These are phyloP conservation scores for Fusarium sambucinum DNA, from an alignment of 2,329 filamentous ascomycete species.

Conservation along the genomic window DNA sequence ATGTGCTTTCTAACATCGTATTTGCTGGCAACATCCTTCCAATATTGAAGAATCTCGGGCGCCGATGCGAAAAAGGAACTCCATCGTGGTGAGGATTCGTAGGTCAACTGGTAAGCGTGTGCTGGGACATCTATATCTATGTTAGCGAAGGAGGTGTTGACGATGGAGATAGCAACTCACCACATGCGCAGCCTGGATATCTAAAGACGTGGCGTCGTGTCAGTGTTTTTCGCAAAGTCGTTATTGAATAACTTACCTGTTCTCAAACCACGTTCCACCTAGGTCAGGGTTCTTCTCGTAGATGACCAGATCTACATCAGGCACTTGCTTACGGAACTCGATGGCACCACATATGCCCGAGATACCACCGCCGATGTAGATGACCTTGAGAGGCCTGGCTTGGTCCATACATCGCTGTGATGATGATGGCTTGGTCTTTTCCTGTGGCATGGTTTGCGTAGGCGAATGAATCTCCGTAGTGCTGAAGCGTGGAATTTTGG, in stretches of 20 bases:
- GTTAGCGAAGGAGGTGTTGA: fast-evolving
- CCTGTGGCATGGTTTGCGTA: neutral
- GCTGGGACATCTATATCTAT: slow-evolving; percentile 2
- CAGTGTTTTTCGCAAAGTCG: fast-evolving
- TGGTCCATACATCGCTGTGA: slow-evolving; percentile 17
- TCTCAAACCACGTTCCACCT: slow-evolving; percentile 23
- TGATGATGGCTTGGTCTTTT: neutral
- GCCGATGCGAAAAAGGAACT: slow-evolving; percentile 22
- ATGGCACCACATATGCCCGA: slow-evolving; percentile 16
- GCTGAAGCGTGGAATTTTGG: neutral
- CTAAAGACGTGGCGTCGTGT: neutral
- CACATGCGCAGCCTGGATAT: slow-evolving; percentile 22
- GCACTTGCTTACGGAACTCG: slow-evolving; percentile 17
- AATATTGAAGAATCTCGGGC: slow-evolving; percentile 18
- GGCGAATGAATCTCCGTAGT: neutral
- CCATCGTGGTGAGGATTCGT: slow-evolving; percentile 16
- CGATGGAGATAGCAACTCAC: neutral
- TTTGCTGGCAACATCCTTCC: slow-evolving; percentile 11
- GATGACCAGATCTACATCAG: slow-evolving; percentile 5
- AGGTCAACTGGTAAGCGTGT: slow-evolving; percentile 14
- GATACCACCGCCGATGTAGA: slow-evolving; percentile 15
- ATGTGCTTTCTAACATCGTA: slow-evolving; percentile 10
- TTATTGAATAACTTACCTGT: neutral
- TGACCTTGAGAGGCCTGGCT: slow-evolving; percentile 11
- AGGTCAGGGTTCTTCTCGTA: slow-evolving; percentile 27